Evolutionary conservation across 352 stramenopile species (phyloP).

Genomic region (Pythium inflatum): DNA sequence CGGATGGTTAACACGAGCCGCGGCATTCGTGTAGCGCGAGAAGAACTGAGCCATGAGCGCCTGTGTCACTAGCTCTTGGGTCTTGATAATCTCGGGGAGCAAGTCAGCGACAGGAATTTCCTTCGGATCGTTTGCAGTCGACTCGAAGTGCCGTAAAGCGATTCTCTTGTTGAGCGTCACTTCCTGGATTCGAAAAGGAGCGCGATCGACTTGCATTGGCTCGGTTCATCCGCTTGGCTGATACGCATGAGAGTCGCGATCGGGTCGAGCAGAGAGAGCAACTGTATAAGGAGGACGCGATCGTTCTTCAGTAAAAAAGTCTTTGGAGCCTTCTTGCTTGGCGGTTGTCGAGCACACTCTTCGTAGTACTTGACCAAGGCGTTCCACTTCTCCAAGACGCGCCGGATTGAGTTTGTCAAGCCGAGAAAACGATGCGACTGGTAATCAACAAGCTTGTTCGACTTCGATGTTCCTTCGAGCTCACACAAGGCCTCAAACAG

Average conservation of each 20-base stretch:
- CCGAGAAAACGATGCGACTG: conserved; percentile 16
- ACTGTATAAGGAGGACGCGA: not conserved
- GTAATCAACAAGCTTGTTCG: conserved; percentile 7
- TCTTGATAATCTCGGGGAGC: not conserved
- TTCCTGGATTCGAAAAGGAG: conserved; percentile 12
- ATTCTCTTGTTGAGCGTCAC: not conserved
- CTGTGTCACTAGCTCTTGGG: not conserved
- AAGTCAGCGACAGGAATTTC: not conserved
- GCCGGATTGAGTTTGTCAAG: not conserved
- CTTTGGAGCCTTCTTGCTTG: conserved; percentile 1
- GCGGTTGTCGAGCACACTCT: not conserved
- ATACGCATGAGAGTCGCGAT: not conserved
- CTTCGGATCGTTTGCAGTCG: too few species aligned
- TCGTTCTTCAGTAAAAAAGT: not conserved
- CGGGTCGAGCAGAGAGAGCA: not conserved
- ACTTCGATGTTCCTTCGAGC: conserved; percentile 3
- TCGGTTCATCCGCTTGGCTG: conserved; percentile 4
- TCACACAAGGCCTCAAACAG: conserved; percentile 4
- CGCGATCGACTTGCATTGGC: conserved; percentile 3
- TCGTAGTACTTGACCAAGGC: conserved; percentile 4
- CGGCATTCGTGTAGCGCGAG: conserved; percentile 13
- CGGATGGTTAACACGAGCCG: too few species aligned
- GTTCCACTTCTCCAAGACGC: conserved; percentile 10
- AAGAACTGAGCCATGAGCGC: conserved; percentile 1
- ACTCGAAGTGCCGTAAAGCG: too few species aligned